phyloP scores from a whole-genome alignment of 2,329 filamentous ascomycete genomes.

The Colletotrichum sp. region DNA sequence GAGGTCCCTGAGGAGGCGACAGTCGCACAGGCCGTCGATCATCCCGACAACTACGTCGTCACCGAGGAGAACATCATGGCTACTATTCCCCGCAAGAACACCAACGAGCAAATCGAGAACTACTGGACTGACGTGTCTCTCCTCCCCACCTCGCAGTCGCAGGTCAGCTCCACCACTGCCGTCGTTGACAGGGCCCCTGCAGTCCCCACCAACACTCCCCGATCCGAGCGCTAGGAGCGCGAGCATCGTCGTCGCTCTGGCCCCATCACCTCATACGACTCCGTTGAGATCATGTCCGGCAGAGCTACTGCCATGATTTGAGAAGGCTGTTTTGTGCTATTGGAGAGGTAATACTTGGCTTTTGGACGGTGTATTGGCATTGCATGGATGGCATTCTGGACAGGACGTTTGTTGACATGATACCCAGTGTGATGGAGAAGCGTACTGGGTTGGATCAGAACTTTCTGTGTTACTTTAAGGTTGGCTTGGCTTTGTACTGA shows the following conservation, averaged over 20 bases:
- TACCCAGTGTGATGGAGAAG: neutral
- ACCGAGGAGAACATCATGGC: neutral
- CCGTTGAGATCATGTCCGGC: neutral
- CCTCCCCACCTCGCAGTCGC: neutral
- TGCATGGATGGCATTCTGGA: neutral
- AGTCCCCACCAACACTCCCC: neutral
- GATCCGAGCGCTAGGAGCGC: neutral
- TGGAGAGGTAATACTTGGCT: neutral
- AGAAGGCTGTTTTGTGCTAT: neutral
- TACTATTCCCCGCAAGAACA: neutral
- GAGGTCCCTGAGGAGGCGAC: neutral
- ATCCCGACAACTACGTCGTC: neutral
- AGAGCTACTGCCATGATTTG: neutral
- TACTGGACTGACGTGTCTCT: neutral
- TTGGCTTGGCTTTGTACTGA: neutral
- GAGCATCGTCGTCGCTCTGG: neutral
- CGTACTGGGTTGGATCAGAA: neutral
- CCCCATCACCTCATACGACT: neutral
- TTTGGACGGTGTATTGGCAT: neutral
- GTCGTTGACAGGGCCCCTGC: neutral
- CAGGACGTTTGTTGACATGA: neutral
- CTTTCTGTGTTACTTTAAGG: neutral
- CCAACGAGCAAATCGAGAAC: neutral
- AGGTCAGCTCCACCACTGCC: neutral
- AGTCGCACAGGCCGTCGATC: neutral